Percentiles rank a stretch among this genome's conserved stretches.
These are phyloP conservation scores for Populus euphratica DNA, from an alignment of 345 rosid species.

Conservation along the genomic window DNA sequence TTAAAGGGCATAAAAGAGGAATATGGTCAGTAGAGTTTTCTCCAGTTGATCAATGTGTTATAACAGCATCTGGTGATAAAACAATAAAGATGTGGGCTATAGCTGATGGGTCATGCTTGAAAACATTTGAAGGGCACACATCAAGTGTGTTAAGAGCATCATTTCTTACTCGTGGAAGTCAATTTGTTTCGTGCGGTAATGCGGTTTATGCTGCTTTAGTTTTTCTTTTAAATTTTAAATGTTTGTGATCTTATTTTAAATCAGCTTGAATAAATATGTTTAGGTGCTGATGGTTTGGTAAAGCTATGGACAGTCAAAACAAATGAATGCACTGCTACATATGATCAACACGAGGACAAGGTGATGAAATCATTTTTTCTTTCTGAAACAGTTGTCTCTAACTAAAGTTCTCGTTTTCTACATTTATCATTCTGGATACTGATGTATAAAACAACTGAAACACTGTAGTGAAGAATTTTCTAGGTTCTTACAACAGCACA, in stretches of 20 bases:
- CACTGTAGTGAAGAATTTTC: neutral
- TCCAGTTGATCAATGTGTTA: constrained; percentile 89
- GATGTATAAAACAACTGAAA: neutral
- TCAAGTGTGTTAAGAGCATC: constrained; percentile 86
- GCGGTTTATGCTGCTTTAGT: neutral
- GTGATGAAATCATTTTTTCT: constrained; percentile 24
- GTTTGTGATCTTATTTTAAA: constrained; percentile 5
- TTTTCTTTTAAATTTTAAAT: neutral
- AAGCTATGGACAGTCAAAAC: constrained; percentile 87
- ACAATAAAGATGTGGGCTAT: constrained; percentile 89
- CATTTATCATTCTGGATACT: neutral
- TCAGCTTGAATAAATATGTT: constrained; percentile 18
- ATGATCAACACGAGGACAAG: constrained; percentile 95
- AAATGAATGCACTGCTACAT: constrained; percentile 84
- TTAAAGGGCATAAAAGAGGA: constrained; percentile 90
- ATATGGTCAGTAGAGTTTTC: constrained; percentile 97
- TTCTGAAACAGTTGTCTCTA: neutral
- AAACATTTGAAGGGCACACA: constrained; percentile 95
- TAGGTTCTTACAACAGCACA: neutral
- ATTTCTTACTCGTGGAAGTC: constrained; percentile 82
- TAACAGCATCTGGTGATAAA: constrained; percentile 94
- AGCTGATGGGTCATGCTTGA: constrained; percentile 89
- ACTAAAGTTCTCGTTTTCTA: neutral
- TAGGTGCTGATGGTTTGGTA: constrained; percentile 95
- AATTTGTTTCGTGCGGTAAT: constrained; percentile 89